Percentiles rank a stretch among this genome's conserved stretches.
Conservation (phyloP, 2,329 filamentous ascomycete genomes). For the Scedosporium apiospermum region DNA sequence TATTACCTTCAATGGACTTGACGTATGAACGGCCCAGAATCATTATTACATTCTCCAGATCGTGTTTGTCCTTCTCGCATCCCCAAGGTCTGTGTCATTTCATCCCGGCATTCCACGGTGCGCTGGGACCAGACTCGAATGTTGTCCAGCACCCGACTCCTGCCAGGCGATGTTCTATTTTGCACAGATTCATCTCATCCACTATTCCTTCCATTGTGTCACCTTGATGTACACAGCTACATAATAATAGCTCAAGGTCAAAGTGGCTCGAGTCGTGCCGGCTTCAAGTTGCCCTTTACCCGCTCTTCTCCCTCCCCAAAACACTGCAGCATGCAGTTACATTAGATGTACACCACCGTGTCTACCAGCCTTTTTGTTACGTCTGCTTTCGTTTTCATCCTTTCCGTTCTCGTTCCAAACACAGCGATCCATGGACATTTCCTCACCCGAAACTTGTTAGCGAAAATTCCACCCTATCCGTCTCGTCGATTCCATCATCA, state of each 20-base stretch:
- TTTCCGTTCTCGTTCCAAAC: background rate
- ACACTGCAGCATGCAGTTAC: background rate
- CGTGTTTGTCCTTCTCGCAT: too few relatives aligned
- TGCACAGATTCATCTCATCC: too few relatives aligned
- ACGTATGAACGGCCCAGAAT: too few relatives aligned
- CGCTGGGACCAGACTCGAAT: too few relatives aligned
- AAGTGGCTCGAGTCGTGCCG: background rate
- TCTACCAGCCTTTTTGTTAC: background rate
- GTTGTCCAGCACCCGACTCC: too few relatives aligned
- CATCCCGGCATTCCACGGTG: too few relatives aligned
- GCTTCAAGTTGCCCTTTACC: background rate
- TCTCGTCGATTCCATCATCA: constrained; percentile 3
- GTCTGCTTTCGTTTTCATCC: background rate
- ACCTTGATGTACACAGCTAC: background rate
- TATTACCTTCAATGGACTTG: too few relatives aligned
- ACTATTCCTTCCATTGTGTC: too few relatives aligned
- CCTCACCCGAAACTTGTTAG: background rate
- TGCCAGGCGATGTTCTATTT: too few relatives aligned
- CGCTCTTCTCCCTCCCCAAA: background rate
- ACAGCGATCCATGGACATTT: background rate
- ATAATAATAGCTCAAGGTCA: background rate
- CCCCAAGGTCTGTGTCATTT: too few relatives aligned
- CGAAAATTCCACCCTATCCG: background rate
- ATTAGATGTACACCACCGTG: background rate
- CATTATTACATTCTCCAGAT: too few relatives aligned